A percentile compares a stretch with the other conserved stretches of the same genome.
These are phyloP conservation scores for Neurospora sp. DNA, from an alignment of 495 filamentous ascomycete species.

Conservation along the genomic window DNA sequence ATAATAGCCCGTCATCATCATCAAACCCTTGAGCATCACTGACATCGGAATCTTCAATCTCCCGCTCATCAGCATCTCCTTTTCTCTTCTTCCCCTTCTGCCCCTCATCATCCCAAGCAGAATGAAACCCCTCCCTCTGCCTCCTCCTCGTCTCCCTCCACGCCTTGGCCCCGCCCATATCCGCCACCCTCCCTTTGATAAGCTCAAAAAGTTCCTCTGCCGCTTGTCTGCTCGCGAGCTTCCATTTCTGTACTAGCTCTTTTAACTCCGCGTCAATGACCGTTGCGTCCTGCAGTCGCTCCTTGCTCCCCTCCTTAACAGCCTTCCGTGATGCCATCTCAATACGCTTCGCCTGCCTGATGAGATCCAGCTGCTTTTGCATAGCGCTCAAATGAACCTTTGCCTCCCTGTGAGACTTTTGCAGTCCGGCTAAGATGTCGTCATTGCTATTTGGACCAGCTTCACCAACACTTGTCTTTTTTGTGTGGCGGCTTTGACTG, in stretches of 20 bases:
- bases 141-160: conserved; percentile 15
- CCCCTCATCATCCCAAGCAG: neutral
- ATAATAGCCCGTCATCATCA: neutral
- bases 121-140: neutral
- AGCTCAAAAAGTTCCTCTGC: conserved; percentile 24
- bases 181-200: conserved; percentile 15
- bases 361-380: conserved; percentile 7
- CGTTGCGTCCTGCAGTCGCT: neutral
- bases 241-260: conserved; percentile 14
- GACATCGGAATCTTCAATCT: neutral
- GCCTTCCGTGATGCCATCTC: conserved; percentile 2
- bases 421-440: neutral
- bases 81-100: neutral
- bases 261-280: conserved; percentile 12
- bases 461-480: neutral
- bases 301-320: neutral
- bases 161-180: conserved; percentile 18
- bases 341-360: conserved; percentile 15
- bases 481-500: neutral
- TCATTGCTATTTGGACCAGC: neutral
- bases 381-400: neutral
- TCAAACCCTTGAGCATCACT: neutral
- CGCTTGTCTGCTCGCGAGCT: conserved; percentile 13
- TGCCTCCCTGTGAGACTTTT: conserved; percentile 1
- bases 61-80: conserved; percentile 6